These are phyloP conservation scores for Nigrospora sphaerica DNA, from an alignment of 2,329 filamentous ascomycete genomes.

Conservation along the genomic window DNA sequence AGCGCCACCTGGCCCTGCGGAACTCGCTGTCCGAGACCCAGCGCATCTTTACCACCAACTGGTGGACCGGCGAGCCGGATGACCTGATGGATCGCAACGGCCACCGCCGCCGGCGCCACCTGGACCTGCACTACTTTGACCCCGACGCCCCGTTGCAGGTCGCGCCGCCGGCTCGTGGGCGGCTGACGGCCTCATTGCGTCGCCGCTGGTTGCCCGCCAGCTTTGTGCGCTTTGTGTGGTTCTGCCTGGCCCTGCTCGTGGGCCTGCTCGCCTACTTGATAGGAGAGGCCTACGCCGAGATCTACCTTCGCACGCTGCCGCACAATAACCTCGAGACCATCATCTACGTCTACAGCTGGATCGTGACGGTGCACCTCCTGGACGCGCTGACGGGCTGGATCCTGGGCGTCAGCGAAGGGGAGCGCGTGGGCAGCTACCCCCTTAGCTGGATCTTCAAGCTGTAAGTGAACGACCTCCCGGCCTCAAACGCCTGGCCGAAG, in stretches of 20 bases:
- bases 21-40: constrained; percentile 59
- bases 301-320: constrained; percentile 59
- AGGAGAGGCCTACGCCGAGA: constrained; percentile 62
- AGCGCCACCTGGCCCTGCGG: constrained; percentile 55
- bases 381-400: constrained; percentile 62
- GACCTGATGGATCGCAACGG: constrained; percentile 27
- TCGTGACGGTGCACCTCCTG: constrained; percentile 57
- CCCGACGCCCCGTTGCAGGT: constrained; percentile 22
- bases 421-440: constrained; percentile 63
- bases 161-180: constrained; percentile 12
- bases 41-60: constrained; percentile 58
- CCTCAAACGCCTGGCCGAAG: too few relatives aligned
- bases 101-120: constrained; percentile 28
- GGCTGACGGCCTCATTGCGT: constrained; percentile 29
- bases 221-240: constrained; percentile 64
- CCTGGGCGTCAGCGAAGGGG: constrained; percentile 56
- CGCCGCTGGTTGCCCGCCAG: constrained; percentile 56
- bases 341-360: constrained; percentile 65
- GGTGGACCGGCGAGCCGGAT: constrained; percentile 56
- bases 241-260: constrained; percentile 56
- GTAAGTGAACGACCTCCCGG: constrained; percentile 27
- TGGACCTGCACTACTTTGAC: constrained; percentile 29
- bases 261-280: constrained; percentile 60
- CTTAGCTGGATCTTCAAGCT: constrained; percentile 65
- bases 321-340: constrained; percentile 61